Evolutionary conservation across 768 basidiomycete species (phyloP).

Genomic region (Pulveroboletus sp.): DNA sequence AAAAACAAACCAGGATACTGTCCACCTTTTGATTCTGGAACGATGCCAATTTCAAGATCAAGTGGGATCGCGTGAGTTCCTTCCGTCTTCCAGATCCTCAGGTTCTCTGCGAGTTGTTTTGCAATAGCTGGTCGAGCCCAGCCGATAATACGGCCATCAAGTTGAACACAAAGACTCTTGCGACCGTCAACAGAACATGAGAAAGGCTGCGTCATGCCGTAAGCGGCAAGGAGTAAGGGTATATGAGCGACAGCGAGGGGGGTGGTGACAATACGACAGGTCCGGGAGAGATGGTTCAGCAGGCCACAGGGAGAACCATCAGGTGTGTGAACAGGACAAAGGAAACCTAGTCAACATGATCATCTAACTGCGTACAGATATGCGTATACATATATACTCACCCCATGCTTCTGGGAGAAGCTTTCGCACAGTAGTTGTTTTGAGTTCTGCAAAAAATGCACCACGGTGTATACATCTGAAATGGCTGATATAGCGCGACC

Average conservation of each 20-base stretch:
- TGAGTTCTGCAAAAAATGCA: constrained; percentile 97
- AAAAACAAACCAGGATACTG: constrained; percentile 96
- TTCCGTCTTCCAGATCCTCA: constrained; percentile 95
- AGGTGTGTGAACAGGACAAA: constrained; percentile 98
- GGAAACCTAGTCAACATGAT: constrained; percentile 57
- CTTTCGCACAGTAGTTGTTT: constrained; percentile 96
- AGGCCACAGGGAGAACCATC: constrained; percentile 98
- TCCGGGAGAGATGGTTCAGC: constrained; percentile 91
- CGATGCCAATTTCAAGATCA: constrained; percentile 91
- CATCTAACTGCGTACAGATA: constrained; percentile 3
- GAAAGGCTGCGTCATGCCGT: constrained; percentile 94
- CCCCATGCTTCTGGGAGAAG: constrained; percentile 98
- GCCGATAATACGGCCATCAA: constrained; percentile 94
- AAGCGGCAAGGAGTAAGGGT: constrained; percentile 71
- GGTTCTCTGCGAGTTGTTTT: constrained; percentile 71
- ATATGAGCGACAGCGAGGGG: constrained; percentile 74
- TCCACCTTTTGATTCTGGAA: constrained; percentile 84
- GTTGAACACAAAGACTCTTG: constrained; percentile 80
- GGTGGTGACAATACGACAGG: constrained; percentile 84
- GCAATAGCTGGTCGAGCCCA: constrained; percentile 80
- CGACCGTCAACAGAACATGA: constrained; percentile 75
- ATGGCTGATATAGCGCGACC: constrained; percentile 97
- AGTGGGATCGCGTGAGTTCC: constrained; percentile 74
- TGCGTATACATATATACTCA: constrained; percentile 30
- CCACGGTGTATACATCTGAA: constrained; percentile 98